Evolutionary conservation across 75 land plant genomes (phyloP).

Genomic region (Pseudotsuga menziesii): DNA sequence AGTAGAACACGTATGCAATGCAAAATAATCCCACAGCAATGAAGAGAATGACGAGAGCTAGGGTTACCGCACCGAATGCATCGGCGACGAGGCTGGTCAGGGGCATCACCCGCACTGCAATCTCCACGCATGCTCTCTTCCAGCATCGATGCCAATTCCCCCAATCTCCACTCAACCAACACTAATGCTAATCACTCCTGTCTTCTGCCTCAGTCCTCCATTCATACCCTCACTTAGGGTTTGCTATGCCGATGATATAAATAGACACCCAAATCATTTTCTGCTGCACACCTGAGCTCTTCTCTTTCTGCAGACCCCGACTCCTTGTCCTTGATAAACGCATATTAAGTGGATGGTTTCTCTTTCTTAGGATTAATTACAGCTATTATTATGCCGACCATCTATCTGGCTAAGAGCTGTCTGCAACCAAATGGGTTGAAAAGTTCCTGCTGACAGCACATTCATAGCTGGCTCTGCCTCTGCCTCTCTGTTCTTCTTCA

Average conservation of each 20-base stretch:
- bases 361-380: background rate
- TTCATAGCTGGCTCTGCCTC: conserved; percentile 3
- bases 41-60: conserved; percentile 57
- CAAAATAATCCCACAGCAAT: conserved; percentile 50
- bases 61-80: conserved; percentile 86
- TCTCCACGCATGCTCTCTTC: conserved; percentile 80
- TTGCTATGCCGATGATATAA: background rate
- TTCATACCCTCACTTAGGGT: background rate
- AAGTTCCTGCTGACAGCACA: conserved; percentile 1
- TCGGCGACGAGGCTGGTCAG: conserved; percentile 78
- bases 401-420: conserved; percentile 8
- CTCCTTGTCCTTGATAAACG: background rate
- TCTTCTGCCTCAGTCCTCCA: background rate
- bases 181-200: too few species aligned
- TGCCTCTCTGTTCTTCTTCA: background rate
- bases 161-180: conserved; percentile 5
- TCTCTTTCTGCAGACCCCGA: background rate
- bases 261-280: background rate
- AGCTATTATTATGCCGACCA: conserved; percentile 2
- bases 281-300: background rate
- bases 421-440: conserved; percentile 1
- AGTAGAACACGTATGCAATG: conserved; percentile 59
- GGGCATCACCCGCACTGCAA: conserved; percentile 88
- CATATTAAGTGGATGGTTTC: conserved; percentile 2
- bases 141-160: conserved; percentile 48